Evolutionary conservation across 2,329 filamentous ascomycete genomes (phyloP), one percentile per base, ranked within the genome.

Genomic region (Aspergillus sp.): DNA sequence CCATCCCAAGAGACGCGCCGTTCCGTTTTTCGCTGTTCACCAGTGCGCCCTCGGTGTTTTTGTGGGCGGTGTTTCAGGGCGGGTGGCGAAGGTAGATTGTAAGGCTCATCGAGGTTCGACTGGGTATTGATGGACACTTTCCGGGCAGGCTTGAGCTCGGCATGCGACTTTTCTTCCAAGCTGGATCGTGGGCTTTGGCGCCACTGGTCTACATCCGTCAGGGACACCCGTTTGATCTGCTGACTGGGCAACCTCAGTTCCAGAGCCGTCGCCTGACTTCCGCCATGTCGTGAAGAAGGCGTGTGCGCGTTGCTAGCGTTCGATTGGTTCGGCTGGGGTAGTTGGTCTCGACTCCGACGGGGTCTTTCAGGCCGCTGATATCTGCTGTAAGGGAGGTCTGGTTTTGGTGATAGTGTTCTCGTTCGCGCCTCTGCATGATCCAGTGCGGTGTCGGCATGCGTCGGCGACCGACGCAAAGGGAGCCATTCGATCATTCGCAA

Each of bases 401-500:
- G 36, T 31, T 60, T 61, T 14, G 59, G 56, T 36, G 54, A 47
- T 23, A 54, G 52, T 16, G 47, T 41, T 17, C 40, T 25, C 11
- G 42, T 32, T 36, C 47, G 58, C 2, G 21, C 20, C 7, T 44
- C 36, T 21, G 54, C 17, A 14, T 40, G 54, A 10, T 58, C 51
- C 44, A 53, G 40, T 5, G 50, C 51, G 20, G 59, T 34, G 21
- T 58, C 61, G 29, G 63, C 54, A 1, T 59, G 49, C 14, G 60
- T 65, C 2, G 62, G 58, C 31, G 62, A 57, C n/a, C 65, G 66
- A 31, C 70, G 69, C 21, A 74, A 60, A n/a, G 76, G 74, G 46
- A 78, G 62, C 75, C 75, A 78, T 57, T 76, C 73, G 7, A 77
- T 67, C 70, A 77, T 73, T 41, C 74, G 66, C 32, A 78, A 54